A percentile compares a stretch with the other conserved stretches of the same genome.
These are phyloP conservation scores for Halophytophthora polymorphica DNA, from an alignment of 352 stramenopile species.

Conservation along the genomic window DNA sequence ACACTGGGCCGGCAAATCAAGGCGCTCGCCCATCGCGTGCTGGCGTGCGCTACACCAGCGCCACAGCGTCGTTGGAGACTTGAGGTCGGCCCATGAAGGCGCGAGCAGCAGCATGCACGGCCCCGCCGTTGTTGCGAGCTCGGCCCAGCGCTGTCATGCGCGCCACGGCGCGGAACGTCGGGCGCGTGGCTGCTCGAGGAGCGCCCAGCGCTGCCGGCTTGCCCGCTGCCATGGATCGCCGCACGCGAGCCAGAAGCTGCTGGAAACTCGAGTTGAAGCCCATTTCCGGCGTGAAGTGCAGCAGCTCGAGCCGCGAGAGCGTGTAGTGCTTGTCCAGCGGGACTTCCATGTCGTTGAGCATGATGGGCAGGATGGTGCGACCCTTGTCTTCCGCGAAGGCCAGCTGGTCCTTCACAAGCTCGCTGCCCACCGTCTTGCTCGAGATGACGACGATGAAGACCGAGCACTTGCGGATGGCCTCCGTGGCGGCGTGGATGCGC, in stretches of 20 bases:
- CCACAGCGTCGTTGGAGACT: conserved; percentile 21
- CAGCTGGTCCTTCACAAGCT: conserved; percentile 80
- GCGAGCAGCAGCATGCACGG: conserved; percentile 20
- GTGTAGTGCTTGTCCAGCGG: conserved; percentile 76
- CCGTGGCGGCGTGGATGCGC: conserved; percentile 66
- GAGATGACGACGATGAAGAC: conserved; percentile 75
- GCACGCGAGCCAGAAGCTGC: conserved; percentile 42
- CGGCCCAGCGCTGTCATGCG: conserved; percentile 30
- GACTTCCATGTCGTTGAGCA: conserved; percentile 77
- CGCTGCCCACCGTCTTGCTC: conserved; percentile 51
- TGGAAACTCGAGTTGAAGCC: conserved; percentile 77
- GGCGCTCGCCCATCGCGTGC: neutral
- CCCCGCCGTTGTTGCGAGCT: conserved; percentile 21
- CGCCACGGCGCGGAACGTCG: conserved; percentile 30
- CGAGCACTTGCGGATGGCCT: conserved; percentile 76
- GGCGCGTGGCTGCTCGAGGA: conserved; percentile 20
- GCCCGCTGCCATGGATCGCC: conserved; percentile 34
- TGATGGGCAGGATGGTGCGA: conserved; percentile 62
- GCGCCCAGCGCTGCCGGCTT: conserved; percentile 24
- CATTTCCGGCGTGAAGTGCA: conserved; percentile 78
- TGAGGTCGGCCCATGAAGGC: conserved; percentile 24
- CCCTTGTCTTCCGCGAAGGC: conserved; percentile 82
- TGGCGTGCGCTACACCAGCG: conserved; percentile 16
- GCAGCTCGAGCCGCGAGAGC: conserved; percentile 62
- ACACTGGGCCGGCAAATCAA: no score